Base-by-base conservation (phyloP, 2,329 filamentous ascomycete genomes). In the Simplicillium aogashimaense region DNA sequence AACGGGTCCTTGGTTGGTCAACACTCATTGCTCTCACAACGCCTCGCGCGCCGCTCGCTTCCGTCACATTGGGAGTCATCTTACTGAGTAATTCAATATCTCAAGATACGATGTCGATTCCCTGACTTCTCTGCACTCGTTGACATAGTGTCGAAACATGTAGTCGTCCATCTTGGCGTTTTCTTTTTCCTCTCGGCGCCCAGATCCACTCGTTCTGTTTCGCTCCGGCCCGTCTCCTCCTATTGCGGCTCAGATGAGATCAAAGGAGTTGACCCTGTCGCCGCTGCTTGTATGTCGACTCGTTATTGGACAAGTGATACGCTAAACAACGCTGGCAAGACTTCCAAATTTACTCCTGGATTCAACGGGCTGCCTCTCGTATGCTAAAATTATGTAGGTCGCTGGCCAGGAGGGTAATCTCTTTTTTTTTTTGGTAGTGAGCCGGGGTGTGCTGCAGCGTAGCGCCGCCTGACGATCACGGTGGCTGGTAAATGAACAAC, bases 81-180 rank as follows among this genome's bases (percentile, higher is more conserved):
- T 46, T 54, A 77, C 74, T 52, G 73, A 70, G 48, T 76, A 78
- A 47, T 78, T 78, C 49, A 75, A 66, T 30, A 78, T 72, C 53
- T 78, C 71, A 17, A 78, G 47, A 52, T 75, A 79, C 46, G 60
- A 66, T 14, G 73, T 78, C 40, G 57, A 58, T 55, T 79, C 75
- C 3, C 56, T 44, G 36, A 77, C 69, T 28, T 63, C 59, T 16
- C 57, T 63, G 52, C 71, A 77, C 35, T 64, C 54, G 9, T 60
- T 51, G 43, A 78, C 62, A 50, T 69, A 66, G 28, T 56, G 48
- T 45, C 61, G 59, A 48, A 78, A 78, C 57, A 77, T 66, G 52
- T 75, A 78, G 49, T 78, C 70, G 53, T 78, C 74, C 74, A 78
- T 78, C 18, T 44, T 53, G 41, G 37, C 29, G 14, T 8, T 18